Evolutionary conservation across 2,329 filamentous ascomycete species (phyloP).

Genomic region (Fusarium sp.): DNA sequence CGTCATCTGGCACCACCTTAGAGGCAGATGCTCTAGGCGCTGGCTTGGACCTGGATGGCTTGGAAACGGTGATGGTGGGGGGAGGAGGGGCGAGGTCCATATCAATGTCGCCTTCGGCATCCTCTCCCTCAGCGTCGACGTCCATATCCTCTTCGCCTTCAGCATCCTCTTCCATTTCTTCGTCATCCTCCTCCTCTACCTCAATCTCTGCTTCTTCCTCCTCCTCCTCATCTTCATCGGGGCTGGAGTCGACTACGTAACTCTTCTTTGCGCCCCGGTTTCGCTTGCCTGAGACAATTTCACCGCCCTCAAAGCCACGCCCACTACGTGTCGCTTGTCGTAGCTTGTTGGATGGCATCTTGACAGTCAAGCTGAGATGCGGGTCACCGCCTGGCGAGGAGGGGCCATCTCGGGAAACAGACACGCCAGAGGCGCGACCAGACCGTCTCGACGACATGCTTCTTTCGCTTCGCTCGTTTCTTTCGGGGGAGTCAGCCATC

Average conservation of each 20-base stretch:
- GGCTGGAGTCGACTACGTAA: slow-evolving; percentile 68
- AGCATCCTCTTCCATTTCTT: slow-evolving; percentile 50
- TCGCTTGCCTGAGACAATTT: slow-evolving; percentile 62
- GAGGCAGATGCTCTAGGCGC: slow-evolving; percentile 47
- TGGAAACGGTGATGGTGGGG: slow-evolving; percentile 62
- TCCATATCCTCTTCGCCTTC: slow-evolving; percentile 51
- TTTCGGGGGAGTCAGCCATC: slow-evolving; percentile 54
- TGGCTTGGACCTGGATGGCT: slow-evolving; percentile 53
- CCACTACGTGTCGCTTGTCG: slow-evolving; percentile 60
- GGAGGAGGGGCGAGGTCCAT: slow-evolving; percentile 52
- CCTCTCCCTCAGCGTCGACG: slow-evolving; percentile 58
- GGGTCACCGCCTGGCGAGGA: slow-evolving; percentile 59
- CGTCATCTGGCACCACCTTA: slow-evolving; percentile 53
- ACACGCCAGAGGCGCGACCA: slow-evolving; percentile 57
- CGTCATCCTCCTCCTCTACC: slow-evolving; percentile 56
- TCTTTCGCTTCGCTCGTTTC: slow-evolving; percentile 45
- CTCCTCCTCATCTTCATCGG: slow-evolving; percentile 58
- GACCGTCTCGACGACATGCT: slow-evolving; percentile 65
- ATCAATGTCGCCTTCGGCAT: slow-evolving; percentile 59
- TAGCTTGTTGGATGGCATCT: slow-evolving; percentile 62
- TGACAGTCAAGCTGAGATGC: slow-evolving; percentile 60
- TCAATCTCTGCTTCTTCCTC: slow-evolving; percentile 51
- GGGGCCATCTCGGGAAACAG: slow-evolving; percentile 57
- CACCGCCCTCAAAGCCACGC: slow-evolving; percentile 55
- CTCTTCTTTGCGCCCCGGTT: slow-evolving; percentile 68